Evolutionary conservation across 768 basidiomycete genomes (phyloP).

Genomic region (Boletus sensibilis): DNA sequence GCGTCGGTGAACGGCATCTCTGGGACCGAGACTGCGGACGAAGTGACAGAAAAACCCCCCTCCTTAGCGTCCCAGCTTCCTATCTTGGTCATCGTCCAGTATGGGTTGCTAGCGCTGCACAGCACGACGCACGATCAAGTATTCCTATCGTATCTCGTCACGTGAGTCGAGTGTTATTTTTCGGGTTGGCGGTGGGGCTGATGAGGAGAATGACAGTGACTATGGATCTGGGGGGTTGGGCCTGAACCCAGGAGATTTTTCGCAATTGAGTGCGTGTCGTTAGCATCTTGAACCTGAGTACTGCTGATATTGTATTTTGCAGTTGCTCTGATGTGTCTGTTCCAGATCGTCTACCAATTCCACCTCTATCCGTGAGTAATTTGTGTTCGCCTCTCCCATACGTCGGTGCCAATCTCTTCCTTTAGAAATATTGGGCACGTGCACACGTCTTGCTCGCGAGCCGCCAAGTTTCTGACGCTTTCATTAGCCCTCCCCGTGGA

Average conservation of each 20-base stretch:
- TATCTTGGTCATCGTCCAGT: conserved; percentile 82
- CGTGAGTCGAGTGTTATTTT: conserved; percentile 16
- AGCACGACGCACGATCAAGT: conserved; percentile 88
- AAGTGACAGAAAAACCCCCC: conserved; percentile 51
- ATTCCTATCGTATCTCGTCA: conserved; percentile 86
- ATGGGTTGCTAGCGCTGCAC: conserved; percentile 85
- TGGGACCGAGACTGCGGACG: conserved; percentile 33
- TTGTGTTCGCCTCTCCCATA: background rate
- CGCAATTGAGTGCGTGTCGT: conserved; percentile 70
- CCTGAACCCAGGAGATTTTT: conserved; percentile 88
- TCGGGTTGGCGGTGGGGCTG: background rate
- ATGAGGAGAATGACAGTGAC: conserved; percentile 45
- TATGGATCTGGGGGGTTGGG: conserved; percentile 88
- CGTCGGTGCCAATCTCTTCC: background rate
- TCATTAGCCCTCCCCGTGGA: conserved; percentile 68
- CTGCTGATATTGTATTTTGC: conserved; percentile 4
- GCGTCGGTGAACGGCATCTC: conserved; percentile 27
- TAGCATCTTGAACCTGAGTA: background rate
- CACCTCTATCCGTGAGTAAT: conserved; percentile 79
- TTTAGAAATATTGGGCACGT: conserved; percentile 64
- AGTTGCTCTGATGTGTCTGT: conserved; percentile 94
- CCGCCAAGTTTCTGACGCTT: conserved; percentile 6
- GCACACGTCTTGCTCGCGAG: background rate
- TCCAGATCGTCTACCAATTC: conserved; percentile 90
- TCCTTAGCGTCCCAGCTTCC: conserved; percentile 77